Evolutionary conservation across 2,329 filamentous ascomycete species (phyloP).

Genomic region (Cytospora paraplurivora): DNA sequence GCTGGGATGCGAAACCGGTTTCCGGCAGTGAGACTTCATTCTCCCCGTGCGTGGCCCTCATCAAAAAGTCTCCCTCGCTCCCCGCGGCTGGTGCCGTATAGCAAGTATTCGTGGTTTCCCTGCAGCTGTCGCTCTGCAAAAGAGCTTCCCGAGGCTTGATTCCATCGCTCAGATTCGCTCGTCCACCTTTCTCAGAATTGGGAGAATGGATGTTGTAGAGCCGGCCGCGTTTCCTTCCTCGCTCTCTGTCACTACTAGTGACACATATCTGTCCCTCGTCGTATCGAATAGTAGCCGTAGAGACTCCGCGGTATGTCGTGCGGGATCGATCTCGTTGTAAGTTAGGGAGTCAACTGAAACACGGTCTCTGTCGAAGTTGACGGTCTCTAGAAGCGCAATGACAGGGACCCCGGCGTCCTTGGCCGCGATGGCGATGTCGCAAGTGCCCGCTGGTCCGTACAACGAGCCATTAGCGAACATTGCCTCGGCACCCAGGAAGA

Average conservation of each 20-base stretch:
- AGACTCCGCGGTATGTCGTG: slow-evolving; percentile 58
- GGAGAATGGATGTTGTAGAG: slow-evolving; percentile 81
- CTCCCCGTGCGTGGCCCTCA: background rate
- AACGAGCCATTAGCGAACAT: slow-evolving; percentile 95
- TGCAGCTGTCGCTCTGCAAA: background rate
- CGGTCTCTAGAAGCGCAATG: slow-evolving; percentile 87
- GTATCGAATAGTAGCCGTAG: slow-evolving; percentile 84
- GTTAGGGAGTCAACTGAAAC: slow-evolving; percentile 91
- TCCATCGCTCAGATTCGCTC: slow-evolving; percentile 45
- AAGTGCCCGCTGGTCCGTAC: slow-evolving; percentile 85
- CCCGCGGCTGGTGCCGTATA: background rate
- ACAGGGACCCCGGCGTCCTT: slow-evolving; percentile 76
- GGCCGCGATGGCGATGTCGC: slow-evolving; percentile 82
- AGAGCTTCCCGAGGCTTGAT: slow-evolving; percentile 37
- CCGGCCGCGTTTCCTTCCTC: slow-evolving; percentile 88
- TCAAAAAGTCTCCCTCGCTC: background rate
- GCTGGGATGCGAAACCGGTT: background rate
- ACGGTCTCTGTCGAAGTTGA: slow-evolving; percentile 87
- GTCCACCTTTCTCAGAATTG: slow-evolving; percentile 59
- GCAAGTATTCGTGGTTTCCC: background rate
- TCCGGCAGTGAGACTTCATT: background rate
- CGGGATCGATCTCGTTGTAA: slow-evolving; percentile 86
- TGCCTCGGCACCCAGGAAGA: slow-evolving; percentile 85
- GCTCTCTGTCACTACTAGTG: slow-evolving; percentile 89
- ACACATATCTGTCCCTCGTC: slow-evolving; percentile 83